Evolutionary conservation across 768 basidiomycete species (phyloP).

Genomic region (Leucocoprinus birnbaumii): DNA sequence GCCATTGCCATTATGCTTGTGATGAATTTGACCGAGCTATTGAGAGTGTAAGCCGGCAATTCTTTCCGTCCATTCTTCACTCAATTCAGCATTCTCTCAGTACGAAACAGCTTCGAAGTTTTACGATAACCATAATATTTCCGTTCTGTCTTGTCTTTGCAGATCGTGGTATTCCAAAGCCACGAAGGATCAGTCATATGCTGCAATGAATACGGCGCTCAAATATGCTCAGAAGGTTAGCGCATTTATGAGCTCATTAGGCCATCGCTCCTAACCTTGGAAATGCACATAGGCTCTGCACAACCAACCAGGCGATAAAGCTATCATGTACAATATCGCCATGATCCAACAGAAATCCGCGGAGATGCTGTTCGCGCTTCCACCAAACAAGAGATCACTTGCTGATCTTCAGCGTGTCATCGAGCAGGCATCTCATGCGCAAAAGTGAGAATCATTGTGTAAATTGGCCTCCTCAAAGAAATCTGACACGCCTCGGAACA

Average conservation of each 20-base stretch:
- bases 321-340: slow-evolving; percentile 91
- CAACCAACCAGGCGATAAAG: slow-evolving; percentile 84
- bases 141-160: slow-evolving; percentile 81
- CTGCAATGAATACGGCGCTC: slow-evolving; percentile 81
- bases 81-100: slow-evolving; percentile 36
- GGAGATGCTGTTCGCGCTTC: slow-evolving; percentile 79
- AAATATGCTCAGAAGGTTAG: slow-evolving; percentile 80
- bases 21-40: slow-evolving; percentile 97
- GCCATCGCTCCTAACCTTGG: background rate
- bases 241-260: slow-evolving; percentile 13
- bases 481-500: slow-evolving; percentile 23
- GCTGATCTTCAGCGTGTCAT: slow-evolving; percentile 78
- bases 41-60: slow-evolving; percentile 68
- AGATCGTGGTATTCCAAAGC: slow-evolving; percentile 95
- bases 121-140: slow-evolving; percentile 68
- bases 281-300: slow-evolving; percentile 64
- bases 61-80: background rate
- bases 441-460: slow-evolving; percentile 59
- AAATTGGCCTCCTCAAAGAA: background rate
- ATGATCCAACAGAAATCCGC: slow-evolving; percentile 98
- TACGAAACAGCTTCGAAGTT: slow-evolving; percentile 91
- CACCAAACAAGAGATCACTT: slow-evolving; percentile 73
- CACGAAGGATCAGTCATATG: slow-evolving; percentile 81
- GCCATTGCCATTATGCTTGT: slow-evolving; percentile 88
- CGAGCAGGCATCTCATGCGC: slow-evolving; percentile 80